Evolutionary conservation across 1,139 yeast genomes (phyloP).

Genomic region (Geotrichum siamense): DNA sequence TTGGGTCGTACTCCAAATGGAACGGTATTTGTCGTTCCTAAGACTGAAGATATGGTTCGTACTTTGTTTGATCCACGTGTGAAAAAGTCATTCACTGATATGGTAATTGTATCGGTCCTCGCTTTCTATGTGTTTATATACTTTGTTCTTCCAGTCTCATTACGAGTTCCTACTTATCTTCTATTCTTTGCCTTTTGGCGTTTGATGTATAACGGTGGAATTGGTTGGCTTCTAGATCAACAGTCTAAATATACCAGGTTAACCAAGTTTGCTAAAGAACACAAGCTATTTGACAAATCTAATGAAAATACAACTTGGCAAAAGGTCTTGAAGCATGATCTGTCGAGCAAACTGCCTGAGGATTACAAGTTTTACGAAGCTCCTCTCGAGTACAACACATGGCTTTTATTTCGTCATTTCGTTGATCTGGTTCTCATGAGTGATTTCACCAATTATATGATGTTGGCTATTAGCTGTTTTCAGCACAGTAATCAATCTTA

Average conservation of each 20-base stretch:
- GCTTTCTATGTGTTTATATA: conserved; percentile 48
- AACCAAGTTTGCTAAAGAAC: conserved; percentile 48
- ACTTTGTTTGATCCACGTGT: conserved; percentile 73
- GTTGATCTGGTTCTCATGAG: conserved; percentile 83
- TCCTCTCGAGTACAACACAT: conserved; percentile 75
- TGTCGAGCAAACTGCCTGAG: conserved; percentile 55
- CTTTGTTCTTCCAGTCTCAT: conserved; percentile 29
- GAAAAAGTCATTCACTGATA: conserved; percentile 61
- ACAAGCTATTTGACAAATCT: conserved; percentile 41
- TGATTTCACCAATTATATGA: conserved; percentile 71
- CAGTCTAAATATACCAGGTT: conserved; percentile 58
- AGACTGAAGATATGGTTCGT: conserved; percentile 81
- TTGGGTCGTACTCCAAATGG: conserved; percentile 19
- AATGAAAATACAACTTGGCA: conserved; percentile 36
- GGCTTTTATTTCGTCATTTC: conserved; percentile 72
- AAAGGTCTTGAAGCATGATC: conserved; percentile 42
- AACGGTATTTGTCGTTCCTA: conserved; percentile 54
- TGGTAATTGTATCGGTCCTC: conserved; percentile 49
- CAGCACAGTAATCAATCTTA: conserved; percentile 39
- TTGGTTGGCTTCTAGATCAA: conserved; percentile 60
- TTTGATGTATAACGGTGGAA: conserved; percentile 67
- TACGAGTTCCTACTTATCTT: conserved; percentile 44
- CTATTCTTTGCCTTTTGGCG: conserved; percentile 69
- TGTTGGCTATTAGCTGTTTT: conserved; percentile 58
- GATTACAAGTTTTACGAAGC: conserved; percentile 44